Base-by-base conservation (phyloP, 2,329 filamentous ascomycete genomes). In the Leptographium procerum region DNA sequence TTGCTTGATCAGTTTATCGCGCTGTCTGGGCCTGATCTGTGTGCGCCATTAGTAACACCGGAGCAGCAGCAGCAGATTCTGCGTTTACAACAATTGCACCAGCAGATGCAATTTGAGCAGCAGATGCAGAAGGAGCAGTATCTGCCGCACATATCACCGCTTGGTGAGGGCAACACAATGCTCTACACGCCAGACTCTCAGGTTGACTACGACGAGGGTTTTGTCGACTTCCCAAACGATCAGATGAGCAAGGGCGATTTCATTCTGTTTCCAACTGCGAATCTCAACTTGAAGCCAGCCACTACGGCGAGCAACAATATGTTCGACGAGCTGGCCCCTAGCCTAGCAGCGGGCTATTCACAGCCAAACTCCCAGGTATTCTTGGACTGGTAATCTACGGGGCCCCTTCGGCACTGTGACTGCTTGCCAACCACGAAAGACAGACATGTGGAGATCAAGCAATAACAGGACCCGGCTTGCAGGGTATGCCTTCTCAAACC, bases 141-240 rank as follows among this genome's bases (percentile, higher is more conserved):
- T 34, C n/a, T 31, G 43, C 28, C 57, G 3, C 58, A 57, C 47
- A 79, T 89, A 61, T 90, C 87, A 4, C 86, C 86, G 10, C 77
- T 78, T 57, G 87, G 84, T 6, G 86, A 89, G 65, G 78, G 80
- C 40, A 84, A 86, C 60, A 74, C 83, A 1, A 87, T 88, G 73
- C 77, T 89, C 34, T 87, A 79, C 70, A 87, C 86, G 11, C 84
- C 87, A 53, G 77, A 78, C 48, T 85, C 84, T 0, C 70, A 83
- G 60, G 73, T 75, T 22, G 79, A 82, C 28, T 86, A 89, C 61
- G 86, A 90, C 61, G 86, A 89, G 65, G 80, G 78, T 45, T 87
- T 84, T 64, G 80, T 82, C 47, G 84, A 85, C 33, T 73, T 73
- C 40, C 67, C 72, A 4, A 66, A 67, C 31, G 71, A 73, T 34